Base-by-base conservation (phyloP, 1,284 basidiomycete species). In the Malassezia caprae region DNA sequence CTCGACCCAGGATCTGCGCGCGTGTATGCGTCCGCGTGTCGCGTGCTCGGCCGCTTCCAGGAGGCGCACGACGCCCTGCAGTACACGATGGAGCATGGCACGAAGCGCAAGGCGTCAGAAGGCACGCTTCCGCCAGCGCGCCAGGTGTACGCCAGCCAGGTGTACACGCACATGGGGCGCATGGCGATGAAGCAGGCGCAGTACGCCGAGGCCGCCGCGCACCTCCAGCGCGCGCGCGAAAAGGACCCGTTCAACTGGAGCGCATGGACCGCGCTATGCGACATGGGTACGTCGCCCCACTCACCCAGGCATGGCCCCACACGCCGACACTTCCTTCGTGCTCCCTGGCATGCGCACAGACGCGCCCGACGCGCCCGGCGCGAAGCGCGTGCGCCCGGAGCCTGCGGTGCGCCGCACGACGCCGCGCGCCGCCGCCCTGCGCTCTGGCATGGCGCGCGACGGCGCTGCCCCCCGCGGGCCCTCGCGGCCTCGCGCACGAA, bases 211-310 rank as follows among this genome's bases (percentile, higher is more conserved):
- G 69, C 69, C 3, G 59, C 58, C 1, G 35, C 59, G 8, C 32
- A 42, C 43, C 64, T 66, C 48, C 23, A 35, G 19, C 46, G 55
- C 15, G 67, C 67, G 8, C 53, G 62, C 21, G 49, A 61, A 11
- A 41, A 48, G 7, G 68, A 71, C 35, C 64, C 56, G 28, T 64
- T 62, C 55, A 66, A 64, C 21, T 72, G 70, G 69, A 59, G 60
- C 13, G 67, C 69, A 7, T 70, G 67, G 62, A 44, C 66, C 3
- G 61, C 63, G 1, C 55, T 70, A 8, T 68, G 66, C 40, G 69
- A 72, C 41, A 60, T 62, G 8, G 64, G 28, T 30, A 30, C 28
- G 28, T 30, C 5, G 5, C 5, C 28, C 28, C 5, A 30, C 28
- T 30, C 8, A 30, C 28, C 4, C 28, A 30, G 28, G n/a, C 55